These are phyloP conservation scores for Saccharomyces jurei DNA, from an alignment of 805 yeast species.

Conservation along the genomic window DNA sequence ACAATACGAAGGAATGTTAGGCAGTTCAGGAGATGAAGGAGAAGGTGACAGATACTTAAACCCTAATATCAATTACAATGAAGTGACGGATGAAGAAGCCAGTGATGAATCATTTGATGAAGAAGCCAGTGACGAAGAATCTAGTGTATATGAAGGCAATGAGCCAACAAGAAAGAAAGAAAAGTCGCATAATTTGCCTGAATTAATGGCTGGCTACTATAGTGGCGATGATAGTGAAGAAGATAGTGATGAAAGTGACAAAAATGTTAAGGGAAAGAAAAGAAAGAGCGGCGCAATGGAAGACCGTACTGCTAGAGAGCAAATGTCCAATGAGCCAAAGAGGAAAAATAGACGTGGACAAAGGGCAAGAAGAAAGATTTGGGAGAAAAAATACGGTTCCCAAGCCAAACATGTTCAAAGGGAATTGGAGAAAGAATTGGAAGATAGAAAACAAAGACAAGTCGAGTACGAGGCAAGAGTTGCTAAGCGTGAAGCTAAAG, in stretches of 20 bases:
- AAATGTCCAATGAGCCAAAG: conserved; percentile 31
- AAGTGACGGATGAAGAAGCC: conserved; percentile 60
- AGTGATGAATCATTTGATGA: conserved; percentile 32
- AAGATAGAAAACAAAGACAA: conserved; percentile 53
- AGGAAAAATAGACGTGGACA: conserved; percentile 93
- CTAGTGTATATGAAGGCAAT: conserved; percentile 39
- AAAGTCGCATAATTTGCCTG: conserved; percentile 45
- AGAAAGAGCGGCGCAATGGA: conserved; percentile 42
- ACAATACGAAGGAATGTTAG: conserved; percentile 34
- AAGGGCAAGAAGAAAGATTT: conserved; percentile 90
- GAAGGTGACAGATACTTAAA: conserved; percentile 25
- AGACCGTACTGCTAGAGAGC: conserved; percentile 39
- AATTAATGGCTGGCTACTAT: conserved; percentile 67
- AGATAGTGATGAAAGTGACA: conserved; percentile 43
- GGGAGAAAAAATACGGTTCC: conserved; percentile 85
- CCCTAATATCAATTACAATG: conserved; percentile 35
- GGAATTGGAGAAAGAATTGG: conserved; percentile 46
- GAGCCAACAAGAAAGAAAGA: conserved; percentile 18
- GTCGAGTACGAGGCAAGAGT: conserved; percentile 66
- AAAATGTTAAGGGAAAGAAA: conserved; percentile 52
- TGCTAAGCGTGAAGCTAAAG: conserved; percentile 54
- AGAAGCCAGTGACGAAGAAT: conserved; percentile 21
- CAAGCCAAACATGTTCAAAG: conserved; percentile 76
- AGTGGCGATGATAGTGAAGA: conserved; percentile 65
- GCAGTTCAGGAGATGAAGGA: conserved; percentile 34